phyloP scores from a whole-genome alignment of 177 flowering plant genomes.

The Vitis hybrid region DNA sequence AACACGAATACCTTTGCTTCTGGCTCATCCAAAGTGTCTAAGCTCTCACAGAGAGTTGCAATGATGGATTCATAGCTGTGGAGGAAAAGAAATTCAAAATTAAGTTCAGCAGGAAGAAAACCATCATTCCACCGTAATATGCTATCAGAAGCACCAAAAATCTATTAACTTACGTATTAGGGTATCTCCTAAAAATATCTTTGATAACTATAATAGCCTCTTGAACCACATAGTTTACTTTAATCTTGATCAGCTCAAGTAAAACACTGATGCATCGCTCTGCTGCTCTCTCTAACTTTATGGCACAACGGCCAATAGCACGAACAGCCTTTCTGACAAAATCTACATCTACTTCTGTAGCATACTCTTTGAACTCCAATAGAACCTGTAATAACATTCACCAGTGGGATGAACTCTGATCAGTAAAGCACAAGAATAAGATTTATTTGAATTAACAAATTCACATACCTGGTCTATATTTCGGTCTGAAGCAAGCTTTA shows the following conservation, averaged over 20 bases:
- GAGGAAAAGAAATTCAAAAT: conserved; percentile 8
- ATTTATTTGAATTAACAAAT: neutral
- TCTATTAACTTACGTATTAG: conserved; percentile 72
- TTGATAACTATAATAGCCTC: conserved; percentile 99
- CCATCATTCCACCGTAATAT: conserved; percentile 1
- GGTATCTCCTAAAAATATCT: conserved; percentile 97
- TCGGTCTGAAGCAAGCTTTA: conserved; percentile 98
- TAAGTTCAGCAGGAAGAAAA: conserved; percentile 9
- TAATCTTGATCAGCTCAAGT: conserved; percentile 96
- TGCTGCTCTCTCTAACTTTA: conserved; percentile 96
- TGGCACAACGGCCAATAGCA: conserved; percentile 99
- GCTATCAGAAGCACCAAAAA: neutral
- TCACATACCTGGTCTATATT: conserved; percentile 88
- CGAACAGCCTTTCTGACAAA: conserved; percentile 99
- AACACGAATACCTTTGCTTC: conserved; percentile 82
- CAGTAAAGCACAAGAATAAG: neutral
- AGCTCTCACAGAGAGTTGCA: conserved; percentile 98
- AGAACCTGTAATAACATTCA: conserved; percentile 55
- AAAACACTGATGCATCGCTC: conserved; percentile 97
- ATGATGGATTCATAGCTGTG: conserved; percentile 95
- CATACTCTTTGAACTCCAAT: conserved; percentile 98
- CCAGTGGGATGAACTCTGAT: neutral
- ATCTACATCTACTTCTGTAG: conserved; percentile 99
- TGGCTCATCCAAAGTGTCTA: conserved; percentile 97
- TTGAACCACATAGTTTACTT: conserved; percentile 98